These are phyloP conservation scores for Trichopus zeylanicus DNA, from an alignment of 116 monocot genomes.

Conservation along the genomic window DNA sequence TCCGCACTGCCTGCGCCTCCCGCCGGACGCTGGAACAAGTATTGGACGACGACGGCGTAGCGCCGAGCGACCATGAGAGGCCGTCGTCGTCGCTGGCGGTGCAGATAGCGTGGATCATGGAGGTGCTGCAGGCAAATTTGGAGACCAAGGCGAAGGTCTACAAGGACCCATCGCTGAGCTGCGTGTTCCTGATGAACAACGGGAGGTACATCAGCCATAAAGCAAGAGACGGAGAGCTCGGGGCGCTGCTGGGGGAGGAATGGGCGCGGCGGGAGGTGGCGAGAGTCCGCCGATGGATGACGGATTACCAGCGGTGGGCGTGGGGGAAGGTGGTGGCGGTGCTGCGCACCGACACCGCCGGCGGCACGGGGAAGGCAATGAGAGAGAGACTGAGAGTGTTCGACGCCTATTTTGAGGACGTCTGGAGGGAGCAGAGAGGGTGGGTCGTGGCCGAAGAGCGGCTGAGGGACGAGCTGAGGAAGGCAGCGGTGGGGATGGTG, in stretches of 20 bases:
- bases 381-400: conserved; percentile 47
- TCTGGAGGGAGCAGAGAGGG: conserved; percentile 34
- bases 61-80: conserved; percentile 23
- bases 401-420: conserved; percentile 66
- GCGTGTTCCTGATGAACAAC: conserved; percentile 82
- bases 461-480: conserved; percentile 40
- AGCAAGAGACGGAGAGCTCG: conserved; percentile 62
- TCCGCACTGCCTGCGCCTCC: conserved; percentile 61
- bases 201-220: conserved; percentile 73
- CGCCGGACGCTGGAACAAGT: conserved; percentile 64
- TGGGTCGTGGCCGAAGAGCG: conserved; percentile 70
- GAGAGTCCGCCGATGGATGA: conserved; percentile 42
- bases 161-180: conserved; percentile 33
- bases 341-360: conserved; percentile 24
- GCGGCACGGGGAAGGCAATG: conserved; percentile 7
- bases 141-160: conserved; percentile 61
- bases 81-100: conserved; percentile 52
- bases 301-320: conserved; percentile 51
- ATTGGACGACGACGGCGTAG: conserved; percentile 57
- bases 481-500: conserved; percentile 5
- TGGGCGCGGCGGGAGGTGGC: conserved; percentile 56
- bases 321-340: conserved; percentile 69
- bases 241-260: conserved; percentile 61
- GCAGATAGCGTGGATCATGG: conserved; percentile 71
- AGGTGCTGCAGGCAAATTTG: conserved; percentile 59